A percentile compares a stretch with the other conserved stretches of the same genome.
These are phyloP conservation scores for Epichloe glyceriae DNA, from an alignment of 2,329 filamentous ascomycete genomes.

Conservation along the genomic window DNA sequence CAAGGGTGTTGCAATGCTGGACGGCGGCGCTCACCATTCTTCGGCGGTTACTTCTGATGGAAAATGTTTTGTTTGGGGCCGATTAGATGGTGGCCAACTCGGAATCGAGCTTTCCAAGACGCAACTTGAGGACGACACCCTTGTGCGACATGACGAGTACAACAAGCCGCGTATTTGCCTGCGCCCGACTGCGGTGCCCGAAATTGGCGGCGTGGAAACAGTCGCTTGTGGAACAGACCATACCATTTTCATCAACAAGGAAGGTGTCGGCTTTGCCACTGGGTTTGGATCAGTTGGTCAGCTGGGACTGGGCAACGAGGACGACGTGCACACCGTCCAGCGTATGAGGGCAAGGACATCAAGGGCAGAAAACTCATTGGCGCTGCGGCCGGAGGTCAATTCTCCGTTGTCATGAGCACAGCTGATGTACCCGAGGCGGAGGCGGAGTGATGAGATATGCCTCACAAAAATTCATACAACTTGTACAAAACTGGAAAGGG, in stretches of 20 bases:
- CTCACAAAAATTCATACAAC: not conserved
- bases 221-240: conserved; percentile 60
- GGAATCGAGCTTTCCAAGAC: conserved; percentile 39
- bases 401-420: conserved; percentile 46
- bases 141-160: conserved; percentile 49
- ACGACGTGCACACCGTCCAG: conserved; percentile 67
- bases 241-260: conserved; percentile 55
- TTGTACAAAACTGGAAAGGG: not conserved
- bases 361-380: conserved; percentile 60
- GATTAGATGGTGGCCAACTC: conserved; percentile 37
- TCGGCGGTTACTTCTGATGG: conserved; percentile 45
- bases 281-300: conserved; percentile 72
- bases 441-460: not conserved
- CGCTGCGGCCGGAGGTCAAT: conserved; percentile 84
- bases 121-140: conserved; percentile 29
- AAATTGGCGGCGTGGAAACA: conserved; percentile 36
- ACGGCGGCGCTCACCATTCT: conserved; percentile 65
- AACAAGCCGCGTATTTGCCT: conserved; percentile 36
- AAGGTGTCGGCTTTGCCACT: conserved; percentile 66
- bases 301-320: conserved; percentile 63
- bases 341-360: conserved; percentile 76
- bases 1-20: conserved; percentile 52
- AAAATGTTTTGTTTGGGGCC: conserved; percentile 47
- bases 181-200: conserved; percentile 13
- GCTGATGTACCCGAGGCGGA: conserved; percentile 9